A percentile compares a stretch with the other conserved stretches of the same genome.
phyloP scores from a whole-genome alignment of 768 basidiomycete species.

The Naganishia vishniacii region DNA sequence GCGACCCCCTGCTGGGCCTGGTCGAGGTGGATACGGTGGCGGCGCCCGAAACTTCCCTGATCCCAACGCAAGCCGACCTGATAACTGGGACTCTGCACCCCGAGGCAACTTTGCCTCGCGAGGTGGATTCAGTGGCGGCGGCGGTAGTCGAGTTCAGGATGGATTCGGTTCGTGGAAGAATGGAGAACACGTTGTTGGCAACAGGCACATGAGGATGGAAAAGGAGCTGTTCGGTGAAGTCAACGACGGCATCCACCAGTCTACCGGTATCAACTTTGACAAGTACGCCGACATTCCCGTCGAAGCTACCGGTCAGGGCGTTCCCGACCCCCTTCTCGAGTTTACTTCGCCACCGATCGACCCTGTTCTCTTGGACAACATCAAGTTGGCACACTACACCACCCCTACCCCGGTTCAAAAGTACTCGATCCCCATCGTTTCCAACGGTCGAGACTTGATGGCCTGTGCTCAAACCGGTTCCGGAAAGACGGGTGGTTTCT shows the following conservation, averaged over 20 bases:
- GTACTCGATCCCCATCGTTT: slow-evolving; percentile 98
- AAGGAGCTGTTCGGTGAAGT: slow-evolving; percentile 92
- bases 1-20: slow-evolving; percentile 27
- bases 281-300: slow-evolving; percentile 99
- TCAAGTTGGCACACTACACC: slow-evolving; percentile 81
- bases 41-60: slow-evolving; percentile 31
- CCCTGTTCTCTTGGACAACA: slow-evolving; percentile 90
- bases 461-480: slow-evolving; percentile 80
- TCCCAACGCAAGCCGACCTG: slow-evolving; percentile 23
- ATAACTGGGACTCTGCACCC: slow-evolving; percentile 18
- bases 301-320: slow-evolving; percentile 91
- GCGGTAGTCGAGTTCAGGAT: slow-evolving; percentile 39
- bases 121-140: slow-evolving; percentile 38
- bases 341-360: slow-evolving; percentile 89
- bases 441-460: slow-evolving; percentile 57
- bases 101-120: slow-evolving; percentile 26
- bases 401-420: slow-evolving; percentile 99
- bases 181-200: slow-evolving; percentile 76
- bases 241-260: slow-evolving; percentile 61
- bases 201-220: slow-evolving; percentile 79
- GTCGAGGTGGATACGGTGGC: slow-evolving; percentile 40
- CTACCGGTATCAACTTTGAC: slow-evolving; percentile 99
- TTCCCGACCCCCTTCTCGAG: slow-evolving; percentile 85
- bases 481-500: slow-evolving; percentile 97
- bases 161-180: slow-evolving; percentile 76